Base-by-base conservation (phyloP, 1,284 basidiomycete species). In the Moesziomyces antarcticus region DNA sequence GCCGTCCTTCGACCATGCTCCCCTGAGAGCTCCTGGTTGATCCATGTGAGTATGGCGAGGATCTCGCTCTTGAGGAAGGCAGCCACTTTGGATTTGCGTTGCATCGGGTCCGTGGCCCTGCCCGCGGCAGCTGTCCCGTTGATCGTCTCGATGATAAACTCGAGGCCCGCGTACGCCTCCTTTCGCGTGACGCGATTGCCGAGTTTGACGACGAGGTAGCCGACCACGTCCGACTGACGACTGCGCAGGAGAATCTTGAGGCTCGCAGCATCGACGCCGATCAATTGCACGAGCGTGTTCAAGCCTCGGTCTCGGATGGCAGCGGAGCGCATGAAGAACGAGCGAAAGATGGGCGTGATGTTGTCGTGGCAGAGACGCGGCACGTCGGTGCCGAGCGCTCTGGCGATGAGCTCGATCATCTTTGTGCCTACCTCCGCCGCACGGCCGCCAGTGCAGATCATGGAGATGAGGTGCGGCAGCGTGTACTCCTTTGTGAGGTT, bases 31-130 rank as follows among this genome's bases (percentile, higher is more conserved):
- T 83, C 81, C 24, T 82, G 78, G 47, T 81, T 82, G 60, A 81
- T 61, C 80, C 80, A 82, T 6, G 79, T 72, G 14, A 81, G 75
- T n/a, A 83, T 69, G 9, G 79, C 80, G 1, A 82, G 73, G 37
- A 80, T 78, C 50, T 83, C 79, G 42, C 73, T 70, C 37, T 65
- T 71, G 35, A 82, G 61, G 45, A 80, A 80, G 1, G 25, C 41
- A 11, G 72, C 73, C 20, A 81, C 63, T 37, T 62, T 65, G n/a
- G 61, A 42, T 41, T 62, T 71, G 21, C 50, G 45, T 40, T 49
- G 11, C 14, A 48, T 45, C 9, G 42, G 40, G 8, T 69, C 61
- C 33, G 62, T 59, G 14, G 63, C 50, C 21, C 59, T 51, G 3
- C 56, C 49, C 6, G 58, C 51, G 8, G 63, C 62, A 16, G 57